Base-by-base conservation (phyloP, 1,284 basidiomycete genomes). In the Exobasidium rhododendri region DNA sequence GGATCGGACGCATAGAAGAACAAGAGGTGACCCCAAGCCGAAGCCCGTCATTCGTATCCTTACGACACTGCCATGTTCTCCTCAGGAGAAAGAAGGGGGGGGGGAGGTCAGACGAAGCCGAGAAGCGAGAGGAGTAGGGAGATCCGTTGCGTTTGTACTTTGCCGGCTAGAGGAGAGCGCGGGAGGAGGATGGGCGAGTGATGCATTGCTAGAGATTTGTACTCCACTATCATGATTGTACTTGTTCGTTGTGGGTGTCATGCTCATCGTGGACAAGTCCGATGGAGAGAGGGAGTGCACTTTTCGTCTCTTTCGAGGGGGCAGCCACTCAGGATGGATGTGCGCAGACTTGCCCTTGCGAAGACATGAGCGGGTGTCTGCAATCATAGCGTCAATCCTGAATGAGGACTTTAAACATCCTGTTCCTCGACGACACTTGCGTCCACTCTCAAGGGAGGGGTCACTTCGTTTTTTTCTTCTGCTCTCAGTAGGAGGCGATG, bases 341-440 rank as follows among this genome's bases (percentile, higher is more conserved):
- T 40, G 35, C 17, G 35, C 35, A 40, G 35, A 40, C 35, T 40
- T 40, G 26, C 47, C 47, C 47, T 50, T 50, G 47, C 47, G 47
- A 50, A 50, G 47, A 50, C 28, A 50, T 24, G 47, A 50, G 47
- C 47, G 47, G 47, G 47, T 50, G 4, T 50, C 28, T 47, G 13
- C 17, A 6, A 10, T 40, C 7, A 40, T 10, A 40, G n/a, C n/a
- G n/a, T n/a, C n/a, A n/a, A n/a, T n/a, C n/a, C n/a, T n/a, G n/a
- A n/a, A n/a, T n/a, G n/a, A n/a, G n/a, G n/a, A n/a, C n/a, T n/a
- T n/a, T n/a, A n/a, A n/a, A n/a, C n/a, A n/a, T n/a, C n/a, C n/a
- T n/a, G 17, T 40, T 40, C 35, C 35, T 40, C 35, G 35, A 40
- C 35, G 35, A 40, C 35, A 40, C 35, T 40, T 40, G 35, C 35